Base-by-base conservation (phyloP, 2,329 filamentous ascomycete genomes). In the Plenodomus lindquistii region DNA sequence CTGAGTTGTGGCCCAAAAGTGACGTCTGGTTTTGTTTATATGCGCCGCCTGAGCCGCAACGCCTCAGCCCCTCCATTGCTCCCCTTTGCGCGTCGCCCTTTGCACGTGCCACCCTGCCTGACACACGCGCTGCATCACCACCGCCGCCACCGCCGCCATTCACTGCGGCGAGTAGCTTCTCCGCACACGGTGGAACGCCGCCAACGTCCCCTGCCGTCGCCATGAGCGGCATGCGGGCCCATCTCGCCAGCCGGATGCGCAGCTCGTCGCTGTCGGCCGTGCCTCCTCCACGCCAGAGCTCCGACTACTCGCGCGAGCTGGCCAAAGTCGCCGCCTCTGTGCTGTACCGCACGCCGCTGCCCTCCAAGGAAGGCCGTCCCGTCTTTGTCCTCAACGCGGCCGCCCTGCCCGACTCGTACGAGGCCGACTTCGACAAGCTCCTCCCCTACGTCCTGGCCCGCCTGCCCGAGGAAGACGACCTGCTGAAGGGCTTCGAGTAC, bases 301-400 rank as follows among this genome's bases (percentile, higher is more conserved):
- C 72, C 48, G 76, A 79, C 43, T 82, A 81, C 58, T 73, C 76
- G 17, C 67, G 67, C 2, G 67, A 73, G 34, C 74, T 82, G 39
- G 79, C 79, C 29, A 71, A 71, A 29, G 70, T 75, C 39, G 80
- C 80, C 9, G 73, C 77, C n/a, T 76, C 76, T 34, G 80, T 82
- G 53, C 74, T 83, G 29, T 83, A 80, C 60, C 77, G 75, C 48
- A 80, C 79, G 9, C 80, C 80, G 2, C 70, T 78, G 2, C 77
- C 77, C 15, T 80, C 79, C 7, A 69, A 70, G 35, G 73, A 75
- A 41, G 77, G 78, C 13, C 72, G 79, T 22, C 79, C 79, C 2
- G 65, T 82, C 40, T 79, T 80, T 63, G 75, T 83, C 20, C 76
- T 83, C 58, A 81, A 81, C 59, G 78, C 79, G 8, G 79, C 79